These are phyloP conservation scores for Farysia itapuensis DNA, from an alignment of 1,284 basidiomycete species.

Conservation along the genomic window DNA sequence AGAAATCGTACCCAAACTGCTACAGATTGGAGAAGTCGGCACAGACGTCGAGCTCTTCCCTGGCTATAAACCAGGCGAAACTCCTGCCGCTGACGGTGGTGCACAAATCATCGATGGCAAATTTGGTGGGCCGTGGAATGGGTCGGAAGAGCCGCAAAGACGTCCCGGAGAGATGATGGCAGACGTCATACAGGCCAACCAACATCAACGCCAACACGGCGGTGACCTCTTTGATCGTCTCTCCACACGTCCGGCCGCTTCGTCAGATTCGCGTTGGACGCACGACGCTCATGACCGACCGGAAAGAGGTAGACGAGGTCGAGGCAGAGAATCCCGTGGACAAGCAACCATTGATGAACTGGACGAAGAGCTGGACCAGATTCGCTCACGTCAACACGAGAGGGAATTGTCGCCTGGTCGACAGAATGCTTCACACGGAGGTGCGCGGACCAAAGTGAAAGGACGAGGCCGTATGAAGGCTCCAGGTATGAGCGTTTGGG, in stretches of 20 bases:
- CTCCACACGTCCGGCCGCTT: background rate
- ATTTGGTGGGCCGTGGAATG: no score
- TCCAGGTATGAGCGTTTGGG: slow-evolving; percentile 6
- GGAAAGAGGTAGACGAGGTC: background rate
- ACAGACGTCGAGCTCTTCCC: slow-evolving; percentile 38
- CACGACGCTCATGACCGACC: slow-evolving; percentile 21
- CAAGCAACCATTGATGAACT: slow-evolving; percentile 10
- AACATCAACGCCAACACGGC: slow-evolving; percentile 1
- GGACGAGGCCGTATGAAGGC: slow-evolving; percentile 38
- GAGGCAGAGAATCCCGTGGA: slow-evolving; percentile 7
- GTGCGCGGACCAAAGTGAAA: slow-evolving; percentile 20
- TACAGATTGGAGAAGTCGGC: slow-evolving; percentile 43
- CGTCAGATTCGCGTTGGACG: slow-evolving; percentile 6
- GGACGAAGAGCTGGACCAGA: slow-evolving; percentile 29
- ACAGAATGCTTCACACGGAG: background rate
- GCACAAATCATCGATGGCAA: slow-evolving; percentile 1
- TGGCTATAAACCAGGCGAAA: slow-evolving; percentile 8
- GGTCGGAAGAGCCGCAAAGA: slow-evolving; percentile 16
- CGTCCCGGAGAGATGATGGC: slow-evolving; percentile 28
- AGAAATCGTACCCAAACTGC: slow-evolving; percentile 52
- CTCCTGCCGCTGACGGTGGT: slow-evolving; percentile 7
- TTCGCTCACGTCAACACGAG: slow-evolving; percentile 7
- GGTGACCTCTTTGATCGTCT: slow-evolving; percentile 18
- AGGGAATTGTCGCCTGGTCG: slow-evolving; percentile 32
- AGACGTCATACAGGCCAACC: slow-evolving; percentile 6